These are phyloP conservation scores for Colletotrichum sp. DNA, from an alignment of 2,329 filamentous ascomycete species.

Conservation along the genomic window DNA sequence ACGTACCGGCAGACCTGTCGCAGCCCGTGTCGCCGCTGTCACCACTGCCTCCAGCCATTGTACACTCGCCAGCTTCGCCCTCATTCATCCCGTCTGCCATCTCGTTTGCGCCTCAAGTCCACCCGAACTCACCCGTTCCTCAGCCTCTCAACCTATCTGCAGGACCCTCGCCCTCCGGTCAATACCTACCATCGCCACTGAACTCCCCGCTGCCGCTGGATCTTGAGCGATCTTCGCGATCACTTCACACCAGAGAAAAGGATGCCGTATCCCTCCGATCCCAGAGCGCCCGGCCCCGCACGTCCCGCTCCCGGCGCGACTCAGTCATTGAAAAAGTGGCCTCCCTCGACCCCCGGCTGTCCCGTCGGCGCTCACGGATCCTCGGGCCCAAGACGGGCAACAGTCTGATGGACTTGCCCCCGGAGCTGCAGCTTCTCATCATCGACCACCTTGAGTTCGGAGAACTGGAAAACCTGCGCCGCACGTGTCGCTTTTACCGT, in stretches of 20 bases:
- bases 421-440: constrained; percentile 47
- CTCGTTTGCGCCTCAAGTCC: constrained; percentile 18
- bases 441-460: constrained; percentile 45
- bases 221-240: neutral
- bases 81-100: constrained; percentile 16
- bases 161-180: neutral
- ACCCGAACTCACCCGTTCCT: constrained; percentile 13
- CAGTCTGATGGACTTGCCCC: constrained; percentile 40
- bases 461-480: constrained; percentile 46
- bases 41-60: neutral
- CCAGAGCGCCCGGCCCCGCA: constrained; percentile 13
- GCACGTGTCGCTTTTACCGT: constrained; percentile 43
- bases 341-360: constrained; percentile 9
- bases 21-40: constrained; percentile 9
- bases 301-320: constrained; percentile 16
- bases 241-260: neutral
- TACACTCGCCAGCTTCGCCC: constrained; percentile 5
- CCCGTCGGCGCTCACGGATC: constrained; percentile 8
- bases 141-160: constrained; percentile 14
- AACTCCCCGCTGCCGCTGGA: constrained; percentile 14
- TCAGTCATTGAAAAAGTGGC: constrained; percentile 22
- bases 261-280: constrained; percentile 10
- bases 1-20: neutral
- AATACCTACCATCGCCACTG: constrained; percentile 14
- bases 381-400: constrained; percentile 10